These are phyloP conservation scores for Cystofilobasidium ferigula DNA, from an alignment of 768 basidiomycete species.

Conservation along the genomic window DNA sequence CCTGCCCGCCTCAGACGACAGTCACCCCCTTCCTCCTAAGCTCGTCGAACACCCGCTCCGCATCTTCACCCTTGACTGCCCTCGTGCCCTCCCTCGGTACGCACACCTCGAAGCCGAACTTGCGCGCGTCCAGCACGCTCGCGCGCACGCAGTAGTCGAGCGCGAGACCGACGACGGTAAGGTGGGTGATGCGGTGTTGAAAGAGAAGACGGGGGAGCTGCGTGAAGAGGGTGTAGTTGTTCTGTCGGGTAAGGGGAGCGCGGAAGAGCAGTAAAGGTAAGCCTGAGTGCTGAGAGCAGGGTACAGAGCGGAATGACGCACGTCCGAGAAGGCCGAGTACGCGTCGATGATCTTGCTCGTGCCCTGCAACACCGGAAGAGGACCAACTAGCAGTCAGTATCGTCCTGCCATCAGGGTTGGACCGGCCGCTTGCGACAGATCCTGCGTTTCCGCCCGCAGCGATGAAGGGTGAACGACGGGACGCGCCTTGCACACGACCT, in stretches of 20 bases:
- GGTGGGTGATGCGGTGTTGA: conserved; percentile 43
- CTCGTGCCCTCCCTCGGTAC: conserved; percentile 30
- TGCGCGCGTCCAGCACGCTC: conserved; percentile 49
- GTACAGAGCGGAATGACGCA: background rate
- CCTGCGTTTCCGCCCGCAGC: background rate
- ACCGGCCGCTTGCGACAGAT: no score
- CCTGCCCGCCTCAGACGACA: conserved; percentile 10
- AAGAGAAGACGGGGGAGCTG: conserved; percentile 44
- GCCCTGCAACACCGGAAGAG: conserved; percentile 28
- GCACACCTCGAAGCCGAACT: conserved; percentile 43
- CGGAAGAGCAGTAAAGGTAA: conserved; percentile 35
- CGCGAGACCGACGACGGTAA: conserved; percentile 56
- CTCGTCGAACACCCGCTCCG: conserved; percentile 2
- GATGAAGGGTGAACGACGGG: background rate
- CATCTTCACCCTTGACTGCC: conserved; percentile 26
- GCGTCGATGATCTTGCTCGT: conserved; percentile 52
- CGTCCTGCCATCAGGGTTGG: no score
- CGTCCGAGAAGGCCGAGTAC: conserved; percentile 60
- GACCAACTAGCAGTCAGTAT: no score
- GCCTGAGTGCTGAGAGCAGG: conserved; percentile 14
- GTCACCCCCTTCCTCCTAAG: conserved; percentile 5
- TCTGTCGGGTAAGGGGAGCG: conserved; percentile 28
- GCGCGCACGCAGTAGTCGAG: conserved; percentile 66
- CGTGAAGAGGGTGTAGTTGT: conserved; percentile 46
- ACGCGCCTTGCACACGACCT: conserved; percentile 36